Conservation (phyloP, 805 yeast genomes). For the Teunomyces aglyptinius region DNA sequence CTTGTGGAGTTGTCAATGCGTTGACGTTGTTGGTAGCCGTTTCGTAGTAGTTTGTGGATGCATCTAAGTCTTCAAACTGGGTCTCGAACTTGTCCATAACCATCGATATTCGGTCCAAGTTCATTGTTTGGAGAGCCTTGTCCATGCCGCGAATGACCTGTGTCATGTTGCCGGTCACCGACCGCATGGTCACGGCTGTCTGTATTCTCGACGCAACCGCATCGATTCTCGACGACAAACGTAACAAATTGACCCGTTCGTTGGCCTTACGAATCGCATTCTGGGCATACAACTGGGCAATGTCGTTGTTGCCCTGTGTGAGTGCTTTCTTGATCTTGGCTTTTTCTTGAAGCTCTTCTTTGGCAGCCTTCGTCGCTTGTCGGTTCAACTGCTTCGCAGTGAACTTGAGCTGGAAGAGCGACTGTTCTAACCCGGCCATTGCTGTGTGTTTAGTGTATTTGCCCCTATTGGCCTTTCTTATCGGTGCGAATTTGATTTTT, state of each 20-base stretch:
- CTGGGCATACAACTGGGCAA: constrained; percentile 91
- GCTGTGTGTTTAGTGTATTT: neutral
- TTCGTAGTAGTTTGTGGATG: constrained; percentile 90
- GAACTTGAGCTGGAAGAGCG: constrained; percentile 46
- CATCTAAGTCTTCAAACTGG: constrained; percentile 95
- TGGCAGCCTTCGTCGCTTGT: constrained; percentile 87
- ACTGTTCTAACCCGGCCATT: constrained; percentile 30
- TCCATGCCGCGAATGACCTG: constrained; percentile 95
- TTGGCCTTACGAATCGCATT: constrained; percentile 91
- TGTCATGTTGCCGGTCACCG: constrained; percentile 92
- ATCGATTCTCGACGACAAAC: constrained; percentile 86
- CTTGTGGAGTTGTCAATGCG: constrained; percentile 90
- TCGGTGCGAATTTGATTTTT: neutral
- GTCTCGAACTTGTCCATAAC: constrained; percentile 97
- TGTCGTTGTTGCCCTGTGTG: constrained; percentile 82
- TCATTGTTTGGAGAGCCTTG: constrained; percentile 92
- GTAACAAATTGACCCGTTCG: constrained; percentile 76
- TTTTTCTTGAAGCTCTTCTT: constrained; percentile 85
- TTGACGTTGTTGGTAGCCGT: constrained; percentile 84
- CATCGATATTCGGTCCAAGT: constrained; percentile 84
- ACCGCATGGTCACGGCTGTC: constrained; percentile 97
- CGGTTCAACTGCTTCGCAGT: constrained; percentile 90
- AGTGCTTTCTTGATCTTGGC: constrained; percentile 87
- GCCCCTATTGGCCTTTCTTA: neutral
- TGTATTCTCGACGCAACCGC: constrained; percentile 95